phyloP scores from a whole-genome alignment of 2,329 filamentous ascomycete species.

The Paraconiothyrium brasiliense region DNA sequence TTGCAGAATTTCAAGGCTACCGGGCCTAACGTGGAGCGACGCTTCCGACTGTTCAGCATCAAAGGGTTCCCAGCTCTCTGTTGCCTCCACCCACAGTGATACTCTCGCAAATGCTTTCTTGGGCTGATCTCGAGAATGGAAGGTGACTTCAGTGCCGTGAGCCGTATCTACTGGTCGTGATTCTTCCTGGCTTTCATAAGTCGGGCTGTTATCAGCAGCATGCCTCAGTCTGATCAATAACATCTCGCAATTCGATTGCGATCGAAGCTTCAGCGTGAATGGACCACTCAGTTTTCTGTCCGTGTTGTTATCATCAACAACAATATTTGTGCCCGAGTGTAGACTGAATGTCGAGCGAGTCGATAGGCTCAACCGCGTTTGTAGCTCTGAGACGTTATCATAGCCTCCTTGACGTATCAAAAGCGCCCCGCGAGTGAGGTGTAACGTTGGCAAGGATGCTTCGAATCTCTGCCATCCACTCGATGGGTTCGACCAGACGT shows the following conservation, averaged over 20 bases:
- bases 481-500: conserved; percentile 25
- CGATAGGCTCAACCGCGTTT: not conserved
- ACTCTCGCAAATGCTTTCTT: conserved; percentile 3
- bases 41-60: not conserved
- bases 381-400: not conserved
- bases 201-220: conserved; percentile 1
- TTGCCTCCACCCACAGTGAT: not conserved
- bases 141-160: not conserved
- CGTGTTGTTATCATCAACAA: not conserved
- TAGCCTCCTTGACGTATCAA: conserved; percentile 23
- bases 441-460: conserved; percentile 27
- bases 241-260: conserved; percentile 12
- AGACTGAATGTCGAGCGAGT: not conserved
- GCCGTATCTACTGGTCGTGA: not conserved
- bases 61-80: not conserved
- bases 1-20: conserved; percentile 3
- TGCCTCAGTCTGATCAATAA: conserved; percentile 1
- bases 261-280: not conserved
- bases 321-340: not conserved
- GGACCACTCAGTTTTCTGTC: not conserved
- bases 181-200: not conserved
- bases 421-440: conserved; percentile 26
- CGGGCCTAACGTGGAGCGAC: not conserved
- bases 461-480: conserved; percentile 24
- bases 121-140: not conserved